These are phyloP conservation scores for Aspergillus tamarii DNA, from an alignment of 2,329 filamentous ascomycete genomes.

Conservation along the genomic window DNA sequence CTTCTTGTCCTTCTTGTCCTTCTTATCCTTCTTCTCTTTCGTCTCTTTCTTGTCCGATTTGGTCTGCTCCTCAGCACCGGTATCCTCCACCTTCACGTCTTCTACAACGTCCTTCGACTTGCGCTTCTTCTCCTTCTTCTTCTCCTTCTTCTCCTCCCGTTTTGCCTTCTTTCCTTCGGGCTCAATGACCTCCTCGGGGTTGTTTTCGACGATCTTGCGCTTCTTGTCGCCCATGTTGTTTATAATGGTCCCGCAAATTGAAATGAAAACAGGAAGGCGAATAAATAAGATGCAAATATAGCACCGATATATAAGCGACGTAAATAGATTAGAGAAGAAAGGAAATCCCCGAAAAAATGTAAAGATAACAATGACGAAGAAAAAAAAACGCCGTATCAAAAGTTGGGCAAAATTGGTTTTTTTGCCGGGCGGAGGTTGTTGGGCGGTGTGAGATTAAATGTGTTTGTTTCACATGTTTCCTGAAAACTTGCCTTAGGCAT, in stretches of 20 bases:
- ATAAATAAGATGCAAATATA: background rate
- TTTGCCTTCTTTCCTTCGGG: slow-evolving; percentile 39
- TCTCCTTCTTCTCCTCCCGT: slow-evolving; percentile 27
- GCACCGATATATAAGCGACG: background rate
- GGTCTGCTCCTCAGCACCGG: slow-evolving; percentile 19
- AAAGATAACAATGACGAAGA: background rate
- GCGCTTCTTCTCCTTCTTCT: slow-evolving; percentile 24
- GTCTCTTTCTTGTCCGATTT: slow-evolving; percentile 28
- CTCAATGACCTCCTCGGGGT: slow-evolving; percentile 28
- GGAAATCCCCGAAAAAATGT: background rate
- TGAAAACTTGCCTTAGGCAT: slow-evolving; percentile 6
- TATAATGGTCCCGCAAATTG: background rate
- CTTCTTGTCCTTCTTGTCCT: slow-evolving; percentile 30
- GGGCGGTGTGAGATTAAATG: background rate
- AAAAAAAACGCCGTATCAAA: background rate
- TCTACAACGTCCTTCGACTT: slow-evolving; percentile 19
- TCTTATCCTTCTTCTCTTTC: slow-evolving; percentile 32
- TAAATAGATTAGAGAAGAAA: slow-evolving; percentile 1
- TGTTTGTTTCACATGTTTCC: slow-evolving; percentile 1
- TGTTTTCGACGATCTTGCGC: slow-evolving; percentile 42
- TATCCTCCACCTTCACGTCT: slow-evolving; percentile 8
- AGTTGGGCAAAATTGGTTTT: slow-evolving; percentile 5
- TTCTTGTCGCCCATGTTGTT: slow-evolving; percentile 42
- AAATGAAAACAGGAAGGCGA: background rate
- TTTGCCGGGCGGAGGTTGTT: background rate